Evolutionary conservation across 306 rosid genomes (phyloP), one percentile per base, ranked within the genome.

Genomic region (Trifolium fragiferum): DNA sequence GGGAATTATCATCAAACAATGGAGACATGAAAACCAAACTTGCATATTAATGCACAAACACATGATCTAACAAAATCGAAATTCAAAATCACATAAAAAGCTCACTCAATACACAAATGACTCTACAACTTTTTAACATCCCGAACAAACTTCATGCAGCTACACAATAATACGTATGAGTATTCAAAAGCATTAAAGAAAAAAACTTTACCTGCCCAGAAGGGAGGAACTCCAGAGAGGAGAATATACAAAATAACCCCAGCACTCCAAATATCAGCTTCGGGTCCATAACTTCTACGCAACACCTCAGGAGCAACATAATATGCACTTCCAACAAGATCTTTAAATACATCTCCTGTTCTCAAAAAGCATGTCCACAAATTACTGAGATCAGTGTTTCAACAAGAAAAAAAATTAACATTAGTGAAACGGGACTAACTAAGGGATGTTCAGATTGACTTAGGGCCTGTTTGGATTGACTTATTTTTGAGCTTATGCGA

Each of bases 281-380:
- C 97, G 1, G 89, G 89, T 58, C 96, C 99, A 76, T 94, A 94
- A 38, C 72, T 83, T 74, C 88, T 84, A 27, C 88, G 92, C 38
- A 94, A 75, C 73, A 94, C 95, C 80, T 94, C 99, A 8, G 99
- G 99, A 66, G 99, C 97, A 79, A 94, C 97, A 85, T 94, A 94
- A 77, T 90, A 94, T 10, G 99, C 97, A 86, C 99, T 94, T 47
- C 99, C 99, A 76, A 94, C 99, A 25, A 94, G 88, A 85, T 94
- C 96, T 73, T 66, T 90, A 75, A 88, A 94, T 64, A 82, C 86
- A 76, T 94, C 93, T 19, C 93, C 99, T 94, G 84, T 74, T 72
- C 79, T 25, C 82, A 74, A 59, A 51, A 70, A 27, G 13, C 47
- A 66, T 50, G 19, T 18, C 20, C 12, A 32, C 47, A 54, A 16